Evolutionary conservation across 106 monocot genomes (phyloP), one percentile per base, ranked within the genome.

Genomic region (Dendrobium huoshanense): DNA sequence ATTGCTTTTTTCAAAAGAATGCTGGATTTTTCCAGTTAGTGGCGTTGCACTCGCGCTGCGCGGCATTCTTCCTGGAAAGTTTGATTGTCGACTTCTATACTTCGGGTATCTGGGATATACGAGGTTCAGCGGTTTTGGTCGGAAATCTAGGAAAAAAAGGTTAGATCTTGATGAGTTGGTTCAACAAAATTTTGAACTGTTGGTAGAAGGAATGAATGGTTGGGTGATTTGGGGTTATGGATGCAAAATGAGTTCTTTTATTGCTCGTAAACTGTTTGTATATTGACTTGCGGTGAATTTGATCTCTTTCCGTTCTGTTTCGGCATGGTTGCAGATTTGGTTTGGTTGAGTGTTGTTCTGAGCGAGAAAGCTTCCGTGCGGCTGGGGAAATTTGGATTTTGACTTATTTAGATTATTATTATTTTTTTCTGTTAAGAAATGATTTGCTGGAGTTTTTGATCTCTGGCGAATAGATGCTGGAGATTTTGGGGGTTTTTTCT

Each of bases 151-250:
- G 59, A 56, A 79, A 84, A 84, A 84, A 19, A 74, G 5, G 20
- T 29, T 29, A 78, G 55, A 79, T 83, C 78, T 82, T 82, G 77
- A 41, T 67, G 70, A 41, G 72, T 77, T 70, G 76, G 47, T 68
- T 82, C 67, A 68, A 77, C 48, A 55, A 78, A 83, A 55, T 22
- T 41, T 70, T 40, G 83, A 73, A 51, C 9, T 72, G 70, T 22
- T 9, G 74, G 55, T 31, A 48, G 41, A 13, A 59, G 55, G 78
- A 78, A n/a, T 54, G 54, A 41, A 78, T 58, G 58, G 65, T 79
- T 40, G 42, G 42, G 43, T 27, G 68, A 67, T 68, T 82, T 48
- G 68, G 25, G 16, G 70, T 73, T 43, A 72, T 82, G 82, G 56
- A 67, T 37, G 44, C 27, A 20, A 25, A 59, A n/a, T 37, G 1